Base-by-base conservation (phyloP, 1,139 yeast genomes). In the Pichia sp. region DNA sequence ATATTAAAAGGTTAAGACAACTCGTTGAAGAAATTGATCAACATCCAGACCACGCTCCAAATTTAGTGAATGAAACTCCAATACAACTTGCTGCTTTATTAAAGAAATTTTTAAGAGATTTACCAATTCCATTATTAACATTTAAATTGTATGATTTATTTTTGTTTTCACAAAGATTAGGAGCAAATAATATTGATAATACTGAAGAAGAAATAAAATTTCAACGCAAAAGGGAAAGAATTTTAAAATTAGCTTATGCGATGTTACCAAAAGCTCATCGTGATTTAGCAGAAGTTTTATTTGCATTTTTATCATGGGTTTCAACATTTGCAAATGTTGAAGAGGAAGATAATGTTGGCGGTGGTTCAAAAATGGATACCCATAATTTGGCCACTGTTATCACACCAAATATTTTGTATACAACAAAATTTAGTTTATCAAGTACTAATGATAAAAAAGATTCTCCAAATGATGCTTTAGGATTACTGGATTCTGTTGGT, bases 361-460 rank as follows among this genome's bases (percentile, higher is more conserved):
- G 78, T 27, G 98, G 98, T 0, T 89, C 97, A 7, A 92, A 90
- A 67, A 94, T 94, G 99, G 97, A 92, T 61, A 78, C 85, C 31
- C 96, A 90, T 61, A 94, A 94, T 62, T 71, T 94, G 51, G 96
- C 98, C 1, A 92, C 98, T 0, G 99, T 94, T 5, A 75, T 94
- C 43, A 86, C 97, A 0, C 99, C 99, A 1, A 94, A 92, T 57
- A 80, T 94, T 39, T 69, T 94, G 35, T 83, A 83, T 55, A 62
- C 78, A 3, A 9, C 10, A 9, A 66, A 70, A 52, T 72, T 71
- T 27, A 42, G 44, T 23, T 16, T 28, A 16, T 25, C 30, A 3
- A 16, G 20, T 29, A 23, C 24, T n/a, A 30, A 23, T 24, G 31
- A 26, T 29, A 39, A 51, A 20, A 45, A 40, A 11, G 34, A 45